Conservation (phyloP, 2,329 filamentous ascomycete species). For the Ophiostoma ulmi region DNA sequence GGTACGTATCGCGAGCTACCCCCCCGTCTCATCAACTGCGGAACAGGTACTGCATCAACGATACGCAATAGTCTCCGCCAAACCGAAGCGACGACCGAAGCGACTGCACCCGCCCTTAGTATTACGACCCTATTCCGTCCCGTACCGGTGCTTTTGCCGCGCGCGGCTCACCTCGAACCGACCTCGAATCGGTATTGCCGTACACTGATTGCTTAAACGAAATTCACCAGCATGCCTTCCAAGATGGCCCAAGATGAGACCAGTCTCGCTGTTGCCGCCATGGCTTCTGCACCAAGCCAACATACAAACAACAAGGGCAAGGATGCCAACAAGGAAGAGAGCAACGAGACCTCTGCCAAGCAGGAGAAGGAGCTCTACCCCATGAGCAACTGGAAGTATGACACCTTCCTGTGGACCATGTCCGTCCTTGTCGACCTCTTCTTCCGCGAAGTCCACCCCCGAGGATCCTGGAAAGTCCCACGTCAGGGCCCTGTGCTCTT, state of each 20-base stretch:
- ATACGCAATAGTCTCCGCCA: neutral
- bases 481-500: conserved; percentile 85
- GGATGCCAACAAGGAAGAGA: conserved; percentile 27
- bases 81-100: neutral
- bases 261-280: conserved; percentile 20
- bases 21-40: neutral
- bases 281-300: conserved; percentile 22
- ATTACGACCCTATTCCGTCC: neutral
- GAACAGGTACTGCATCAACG: neutral
- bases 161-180: neutral
- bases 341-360: conserved; percentile 5
- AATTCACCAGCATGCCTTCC: neutral
- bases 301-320: conserved; percentile 13
- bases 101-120: neutral
- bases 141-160: neutral
- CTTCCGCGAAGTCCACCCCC: conserved; percentile 94
- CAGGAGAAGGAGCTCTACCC: conserved; percentile 50
- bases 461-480: conserved; percentile 92
- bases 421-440: conserved; percentile 89
- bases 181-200: neutral
- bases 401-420: conserved; percentile 70
- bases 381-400: conserved; percentile 71
- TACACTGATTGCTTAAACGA: neutral
- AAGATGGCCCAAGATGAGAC: conserved; percentile 23
- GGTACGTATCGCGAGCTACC: neutral